Conservation (phyloP, 495 filamentous ascomycete genomes). For the Astrocystis sublimbata region DNA sequence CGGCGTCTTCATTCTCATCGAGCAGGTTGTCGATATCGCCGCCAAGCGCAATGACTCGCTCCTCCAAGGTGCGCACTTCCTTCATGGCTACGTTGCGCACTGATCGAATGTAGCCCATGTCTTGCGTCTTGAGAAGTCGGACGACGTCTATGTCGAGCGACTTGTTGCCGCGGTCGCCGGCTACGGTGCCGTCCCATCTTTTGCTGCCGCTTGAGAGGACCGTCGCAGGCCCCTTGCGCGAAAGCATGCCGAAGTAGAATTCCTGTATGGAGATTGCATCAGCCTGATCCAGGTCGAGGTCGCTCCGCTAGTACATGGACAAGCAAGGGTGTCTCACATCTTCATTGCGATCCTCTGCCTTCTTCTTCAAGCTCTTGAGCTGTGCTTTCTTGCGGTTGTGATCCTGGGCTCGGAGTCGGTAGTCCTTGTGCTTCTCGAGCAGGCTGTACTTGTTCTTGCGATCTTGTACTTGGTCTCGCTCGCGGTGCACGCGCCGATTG, state of each 20-base stretch:
- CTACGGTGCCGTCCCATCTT: constrained; percentile 51
- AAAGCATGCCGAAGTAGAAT: constrained; percentile 92
- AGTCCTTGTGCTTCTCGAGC: constrained; percentile 61
- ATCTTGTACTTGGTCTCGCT: constrained; percentile 79
- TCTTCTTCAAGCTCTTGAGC: constrained; percentile 73
- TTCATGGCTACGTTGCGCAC: constrained; percentile 53
- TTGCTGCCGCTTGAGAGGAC: constrained; percentile 41
- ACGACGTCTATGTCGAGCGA: constrained; percentile 68
- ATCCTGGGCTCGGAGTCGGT: constrained; percentile 85
- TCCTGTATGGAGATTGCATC: constrained; percentile 13
- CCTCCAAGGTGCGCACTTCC: constrained; percentile 45
- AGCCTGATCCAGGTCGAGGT: not conserved
- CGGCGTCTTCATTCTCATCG: constrained; percentile 30
- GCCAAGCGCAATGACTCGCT: constrained; percentile 42
- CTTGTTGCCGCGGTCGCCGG: constrained; percentile 64
- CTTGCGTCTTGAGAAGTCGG: constrained; percentile 92
- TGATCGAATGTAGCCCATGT: constrained; percentile 81
- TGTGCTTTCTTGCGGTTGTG: constrained; percentile 83
- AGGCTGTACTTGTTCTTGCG: constrained; percentile 30
- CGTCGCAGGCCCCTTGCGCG: constrained; percentile 45
- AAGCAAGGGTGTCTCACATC: constrained; percentile 50
- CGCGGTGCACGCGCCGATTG: constrained; percentile 67
- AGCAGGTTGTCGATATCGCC: constrained; percentile 31
- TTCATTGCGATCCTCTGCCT: constrained; percentile 84
- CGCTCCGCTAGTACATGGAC: not conserved